Base-by-base conservation (phyloP, 805 yeast species). In the Candida qinlingensis region DNA sequence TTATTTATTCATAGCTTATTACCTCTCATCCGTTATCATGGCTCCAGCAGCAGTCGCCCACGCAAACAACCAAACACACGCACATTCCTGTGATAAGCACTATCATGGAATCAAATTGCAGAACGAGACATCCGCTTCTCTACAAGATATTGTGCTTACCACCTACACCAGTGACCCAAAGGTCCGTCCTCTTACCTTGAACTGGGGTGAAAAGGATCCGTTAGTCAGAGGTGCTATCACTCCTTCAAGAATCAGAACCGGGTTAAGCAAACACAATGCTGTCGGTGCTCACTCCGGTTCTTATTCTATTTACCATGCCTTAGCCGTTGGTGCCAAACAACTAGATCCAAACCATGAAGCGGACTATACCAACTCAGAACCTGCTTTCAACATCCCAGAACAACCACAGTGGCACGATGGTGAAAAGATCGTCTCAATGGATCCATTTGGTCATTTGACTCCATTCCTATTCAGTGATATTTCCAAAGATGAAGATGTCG, bases 271-370 rank as follows among this genome's bases (percentile, higher is more conserved):
- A 55, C 82, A 83, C 60, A 81, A 81, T 57, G 74, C 85, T 38
- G 77, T 81, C 53, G 87, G 87, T 46, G 82, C 85, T 10, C 83
- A 79, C 56, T 68, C 83, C 10, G 86, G 86, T 34, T 77, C 85
- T 10, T 81, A 81, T 57, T 74, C 80, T 28, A 70, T 81, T 42
- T 81, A 81, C 65, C 85, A 81, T 56, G 87, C 86, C 6, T 65
- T 81, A 48, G 84, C 85, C 5, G 76, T 80, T 42, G 86, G 77
- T n/a, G 70, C 82, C 12, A 74, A 75, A 50, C 84, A 80, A 60
- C 64, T 81, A 55, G 72, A 79, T 46, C 66, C 73, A 28, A 64
- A 69, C 47, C 79, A 81, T 58, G 64, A 64, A 42, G 81, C 87
- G 29, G 82, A 82, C 56, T 81, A 77, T 62, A 76, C 83, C 41